These are phyloP conservation scores for Boletus pseudopeckii DNA, from an alignment of 768 basidiomycete genomes.

Conservation along the genomic window DNA sequence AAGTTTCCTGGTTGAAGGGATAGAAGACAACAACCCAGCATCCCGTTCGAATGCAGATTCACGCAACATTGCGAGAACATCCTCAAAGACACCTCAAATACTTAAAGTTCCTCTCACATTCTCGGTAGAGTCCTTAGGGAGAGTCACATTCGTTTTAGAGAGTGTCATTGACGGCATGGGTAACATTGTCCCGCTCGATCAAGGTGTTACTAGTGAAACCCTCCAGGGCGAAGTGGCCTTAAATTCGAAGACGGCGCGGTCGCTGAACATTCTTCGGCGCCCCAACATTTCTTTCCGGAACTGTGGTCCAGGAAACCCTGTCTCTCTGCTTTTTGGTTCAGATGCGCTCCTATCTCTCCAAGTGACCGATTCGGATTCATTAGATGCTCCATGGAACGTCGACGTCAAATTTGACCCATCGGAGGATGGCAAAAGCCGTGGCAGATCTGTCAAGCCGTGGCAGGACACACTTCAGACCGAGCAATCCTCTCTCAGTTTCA, in stretches of 20 bases:
- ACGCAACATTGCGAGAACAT: slow-evolving; percentile 20
- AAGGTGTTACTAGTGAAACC: slow-evolving; percentile 25
- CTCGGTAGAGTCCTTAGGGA: slow-evolving; percentile 59
- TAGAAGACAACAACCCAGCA: slow-evolving; percentile 54
- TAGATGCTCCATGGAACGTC: slow-evolving; percentile 69
- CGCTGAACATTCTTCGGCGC: slow-evolving; percentile 67
- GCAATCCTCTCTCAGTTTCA: slow-evolving; percentile 43
- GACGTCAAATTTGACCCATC: slow-evolving; percentile 59
- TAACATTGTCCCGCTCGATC: slow-evolving; percentile 57
- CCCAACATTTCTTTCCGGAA: slow-evolving; percentile 70
- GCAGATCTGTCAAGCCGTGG: slow-evolving; percentile 56
- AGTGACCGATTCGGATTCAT: slow-evolving; percentile 50
- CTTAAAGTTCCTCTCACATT: slow-evolving; percentile 68
- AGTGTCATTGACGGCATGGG: slow-evolving; percentile 81
- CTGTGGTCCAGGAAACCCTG: slow-evolving; percentile 68
- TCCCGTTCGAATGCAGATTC: slow-evolving; percentile 27
- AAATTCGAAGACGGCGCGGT: slow-evolving; percentile 50
- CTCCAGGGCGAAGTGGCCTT: slow-evolving; percentile 25
- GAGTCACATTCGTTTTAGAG: slow-evolving; percentile 72
- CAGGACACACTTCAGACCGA: slow-evolving; percentile 57
- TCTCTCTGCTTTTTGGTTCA: slow-evolving; percentile 67
- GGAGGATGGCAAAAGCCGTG: slow-evolving; percentile 34
- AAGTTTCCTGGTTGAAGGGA: slow-evolving; percentile 78
- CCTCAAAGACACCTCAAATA: slow-evolving; percentile 44
- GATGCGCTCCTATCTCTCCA: slow-evolving; percentile 56